Evolutionary conservation across 192 early-diverging fungal genomes (phyloP).

Genomic region (Geranomyces michiganensis): DNA sequence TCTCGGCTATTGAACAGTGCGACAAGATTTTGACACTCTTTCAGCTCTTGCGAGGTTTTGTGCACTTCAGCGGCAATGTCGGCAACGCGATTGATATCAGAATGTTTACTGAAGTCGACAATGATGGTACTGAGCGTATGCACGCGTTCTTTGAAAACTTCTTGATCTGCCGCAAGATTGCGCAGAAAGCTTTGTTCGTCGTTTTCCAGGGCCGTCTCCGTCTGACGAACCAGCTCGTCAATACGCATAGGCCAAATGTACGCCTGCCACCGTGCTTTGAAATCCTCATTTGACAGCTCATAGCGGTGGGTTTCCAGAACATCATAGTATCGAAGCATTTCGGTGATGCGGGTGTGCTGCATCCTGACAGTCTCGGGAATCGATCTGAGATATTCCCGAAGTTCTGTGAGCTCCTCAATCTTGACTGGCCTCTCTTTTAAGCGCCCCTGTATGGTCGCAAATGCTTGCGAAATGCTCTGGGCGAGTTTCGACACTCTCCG

Average conservation of each 20-base stretch:
- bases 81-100: constrained; percentile 46
- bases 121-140: constrained; percentile 50
- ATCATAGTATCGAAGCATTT: constrained; percentile 61
- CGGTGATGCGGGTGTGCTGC: constrained; percentile 47
- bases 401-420: constrained; percentile 65
- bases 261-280: constrained; percentile 55
- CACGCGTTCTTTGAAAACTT: constrained; percentile 65
- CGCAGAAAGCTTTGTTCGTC: constrained; percentile 57
- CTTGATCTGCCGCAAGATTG: constrained; percentile 61
- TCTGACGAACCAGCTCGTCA: constrained; percentile 53
- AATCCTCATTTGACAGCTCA: constrained; percentile 64
- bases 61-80: constrained; percentile 61
- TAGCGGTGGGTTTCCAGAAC: constrained; percentile 61
- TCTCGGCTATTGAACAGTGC: constrained; percentile 60
- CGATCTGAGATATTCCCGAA: constrained; percentile 60
- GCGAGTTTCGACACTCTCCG: constrained; percentile 47
- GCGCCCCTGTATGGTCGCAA: constrained; percentile 45
- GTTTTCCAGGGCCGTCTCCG: constrained; percentile 50
- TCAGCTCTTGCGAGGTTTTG: constrained; percentile 54
- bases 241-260: constrained; percentile 57
- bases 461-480: constrained; percentile 46
- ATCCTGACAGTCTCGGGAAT: constrained; percentile 54
- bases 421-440: constrained; percentile 59
- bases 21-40: constrained; percentile 55
- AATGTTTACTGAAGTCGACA: constrained; percentile 56